These are phyloP conservation scores for Lumnitzera racemosa DNA, from an alignment of 345 rosid genomes.

Conservation along the genomic window DNA sequence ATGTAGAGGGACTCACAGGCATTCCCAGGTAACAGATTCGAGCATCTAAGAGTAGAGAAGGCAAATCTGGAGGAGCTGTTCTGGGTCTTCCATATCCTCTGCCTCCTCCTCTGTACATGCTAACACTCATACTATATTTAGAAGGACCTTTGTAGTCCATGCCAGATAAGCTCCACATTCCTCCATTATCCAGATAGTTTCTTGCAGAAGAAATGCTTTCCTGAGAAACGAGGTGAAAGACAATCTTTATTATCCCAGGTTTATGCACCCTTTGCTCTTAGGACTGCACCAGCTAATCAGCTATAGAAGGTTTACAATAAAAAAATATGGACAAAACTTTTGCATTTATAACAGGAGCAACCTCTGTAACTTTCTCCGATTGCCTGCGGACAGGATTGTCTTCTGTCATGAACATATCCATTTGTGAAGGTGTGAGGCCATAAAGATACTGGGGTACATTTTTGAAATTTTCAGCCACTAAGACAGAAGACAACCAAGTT, in stretches of 20 bases:
- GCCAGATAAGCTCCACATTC: constrained; percentile 52
- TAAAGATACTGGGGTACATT: constrained; percentile 67
- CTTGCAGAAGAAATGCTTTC: constrained; percentile 70
- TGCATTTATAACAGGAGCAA: constrained; percentile 9
- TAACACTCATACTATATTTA: constrained; percentile 63
- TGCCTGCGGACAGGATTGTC: constrained; percentile 61
- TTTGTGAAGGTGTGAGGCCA: constrained; percentile 74
- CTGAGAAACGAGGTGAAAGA: constrained; percentile 23
- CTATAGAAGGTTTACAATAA: too few species aligned
- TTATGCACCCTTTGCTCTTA: too few species aligned
- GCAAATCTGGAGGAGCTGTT: constrained; percentile 86
- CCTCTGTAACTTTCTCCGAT: constrained; percentile 70
- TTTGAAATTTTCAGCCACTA: constrained; percentile 83
- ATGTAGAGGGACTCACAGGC: constrained; percentile 53
- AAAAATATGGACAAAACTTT: too few species aligned
- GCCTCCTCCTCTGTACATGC: constrained; percentile 68
- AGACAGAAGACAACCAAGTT: constrained; percentile 6
- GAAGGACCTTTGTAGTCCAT: constrained; percentile 32
- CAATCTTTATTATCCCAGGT: background rate
- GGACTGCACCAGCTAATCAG: too few species aligned
- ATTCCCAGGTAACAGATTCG: constrained; percentile 78
- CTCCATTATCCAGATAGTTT: constrained; percentile 51
- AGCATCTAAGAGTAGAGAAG: constrained; percentile 84
- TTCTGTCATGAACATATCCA: constrained; percentile 91
- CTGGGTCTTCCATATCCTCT: constrained; percentile 48